Evolutionary conservation across 768 basidiomycete species (phyloP).

Genomic region (Leucocoprinus leucothites): DNA sequence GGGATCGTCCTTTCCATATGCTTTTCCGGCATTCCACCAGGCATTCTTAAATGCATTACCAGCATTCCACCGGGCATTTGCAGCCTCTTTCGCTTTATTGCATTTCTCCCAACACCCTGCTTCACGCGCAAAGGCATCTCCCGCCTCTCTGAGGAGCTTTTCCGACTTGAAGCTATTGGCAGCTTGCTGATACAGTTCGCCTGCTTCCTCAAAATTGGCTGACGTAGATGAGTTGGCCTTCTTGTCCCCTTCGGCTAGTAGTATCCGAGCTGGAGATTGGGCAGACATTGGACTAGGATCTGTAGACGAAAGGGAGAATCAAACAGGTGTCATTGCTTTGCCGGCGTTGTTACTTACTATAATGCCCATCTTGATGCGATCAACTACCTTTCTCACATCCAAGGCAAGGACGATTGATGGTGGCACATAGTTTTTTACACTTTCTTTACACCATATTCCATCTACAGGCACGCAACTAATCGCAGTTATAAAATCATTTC

Average conservation of each 20-base stretch:
- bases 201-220: conserved; percentile 91
- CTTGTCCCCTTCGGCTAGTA: conserved; percentile 91
- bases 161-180: conserved; percentile 93
- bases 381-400: no score
- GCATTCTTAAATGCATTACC: no score
- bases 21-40: no score
- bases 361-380: no score
- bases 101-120: conserved; percentile 91
- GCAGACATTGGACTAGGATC: conserved; percentile 49
- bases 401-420: no score
- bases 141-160: conserved; percentile 87
- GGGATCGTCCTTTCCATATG: conserved; percentile 85
- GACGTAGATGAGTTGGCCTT: conserved; percentile 77
- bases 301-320: conserved; percentile 18
- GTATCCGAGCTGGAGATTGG: conserved; percentile 72
- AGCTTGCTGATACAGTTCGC: conserved; percentile 92
- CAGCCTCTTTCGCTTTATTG: conserved; percentile 90
- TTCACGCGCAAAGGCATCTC: conserved; percentile 89
- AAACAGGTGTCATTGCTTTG: conserved; percentile 13
- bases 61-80: conserved; percentile 98
- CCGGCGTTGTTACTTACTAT: no score
- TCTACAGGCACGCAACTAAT: no score
- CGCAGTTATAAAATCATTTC: no score
- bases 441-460: no score
- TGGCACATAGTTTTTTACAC: no score